Evolutionary conservation across 495 filamentous ascomycete genomes (phyloP), one percentile per base, ranked within the genome.

Genomic region (Podospora pseudocomata): DNA sequence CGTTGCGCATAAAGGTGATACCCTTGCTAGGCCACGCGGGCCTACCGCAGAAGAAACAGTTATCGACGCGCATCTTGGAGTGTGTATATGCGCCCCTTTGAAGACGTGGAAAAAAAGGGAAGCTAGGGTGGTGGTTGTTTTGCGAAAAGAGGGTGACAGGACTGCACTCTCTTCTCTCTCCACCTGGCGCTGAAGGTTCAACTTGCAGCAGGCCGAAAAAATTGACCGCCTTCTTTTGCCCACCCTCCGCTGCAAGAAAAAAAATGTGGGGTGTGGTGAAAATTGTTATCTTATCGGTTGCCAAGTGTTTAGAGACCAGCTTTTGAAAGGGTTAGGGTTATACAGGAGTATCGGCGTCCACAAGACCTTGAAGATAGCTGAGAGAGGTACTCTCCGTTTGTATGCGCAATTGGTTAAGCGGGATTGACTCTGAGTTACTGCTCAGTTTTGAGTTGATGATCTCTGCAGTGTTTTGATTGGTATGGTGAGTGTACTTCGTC

Each of bases 11-110:
- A 63, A 82, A 82, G 69, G 90, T 92, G 74, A 97, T 97, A 70
- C 94, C 91, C 78, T 95, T 94, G 75, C 87, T 86, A 54, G 94
- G 93, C 81, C 95, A 97, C 79, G 88, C 86, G 39, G 93, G 93
- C 74, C 77, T 57, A 67, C 90, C 92, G 82, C 94, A 97, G 82
- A 96, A 96, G 76, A 92, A 92, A 78, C 93, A 97, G 64, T 90
- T 92, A 80, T 96, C 93, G 78, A 97, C 69, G 71, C 75, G 74
- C 75, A 77, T 77, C 87, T 71, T 72, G 74, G 28, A 20, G 68
- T 58, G 23, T 58, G 15, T 58, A 58, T 58, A 58, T 20, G 55
- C 23, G 55, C 3, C 23, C n/a, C n/a, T 58, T 58, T 7, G 13
- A 5, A 26, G 54, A 20, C 23, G 13, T 58, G 55, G 18, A 23